These are phyloP conservation scores for Trichoderma sp. DNA, from an alignment of 2,329 filamentous ascomycete genomes.

Conservation along the genomic window DNA sequence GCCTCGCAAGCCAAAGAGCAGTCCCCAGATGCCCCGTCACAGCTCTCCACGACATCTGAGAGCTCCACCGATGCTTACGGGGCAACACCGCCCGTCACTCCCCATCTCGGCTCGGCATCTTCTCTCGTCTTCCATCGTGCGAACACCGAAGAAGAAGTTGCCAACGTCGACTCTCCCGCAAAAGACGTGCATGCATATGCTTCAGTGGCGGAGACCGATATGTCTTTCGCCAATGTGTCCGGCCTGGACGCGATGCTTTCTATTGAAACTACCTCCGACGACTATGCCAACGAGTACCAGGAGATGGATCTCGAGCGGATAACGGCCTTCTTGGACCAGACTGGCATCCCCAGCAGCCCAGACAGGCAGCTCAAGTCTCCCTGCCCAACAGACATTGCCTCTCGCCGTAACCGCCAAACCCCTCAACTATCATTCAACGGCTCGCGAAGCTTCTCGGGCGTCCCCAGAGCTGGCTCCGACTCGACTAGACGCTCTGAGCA, in stretches of 20 bases:
- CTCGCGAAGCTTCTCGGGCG: constrained; percentile 43
- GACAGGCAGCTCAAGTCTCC: constrained; percentile 44
- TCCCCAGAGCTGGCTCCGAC: constrained; percentile 49
- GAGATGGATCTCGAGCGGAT: constrained; percentile 13
- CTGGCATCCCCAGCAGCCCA: constrained; percentile 19
- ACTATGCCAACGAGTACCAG: constrained; percentile 17
- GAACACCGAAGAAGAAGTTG: constrained; percentile 16
- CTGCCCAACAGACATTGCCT: constrained; percentile 52
- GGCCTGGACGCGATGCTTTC: constrained; percentile 7
- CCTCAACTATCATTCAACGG: constrained; percentile 47
- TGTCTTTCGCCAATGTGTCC: constrained; percentile 16
- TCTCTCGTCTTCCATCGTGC: not conserved
- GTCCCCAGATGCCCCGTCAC: constrained; percentile 21
- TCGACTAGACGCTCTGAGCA: constrained; percentile 43
- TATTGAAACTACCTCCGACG: constrained; percentile 16
- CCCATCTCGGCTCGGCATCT: not conserved
- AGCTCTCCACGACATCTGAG: constrained; percentile 22
- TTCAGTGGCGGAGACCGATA: constrained; percentile 18
- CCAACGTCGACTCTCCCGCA: constrained; percentile 15
- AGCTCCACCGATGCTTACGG: constrained; percentile 28
- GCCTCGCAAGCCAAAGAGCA: constrained; percentile 19
- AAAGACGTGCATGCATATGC: constrained; percentile 23
- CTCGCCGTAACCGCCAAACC: constrained; percentile 46
- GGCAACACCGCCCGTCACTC: constrained; percentile 20
- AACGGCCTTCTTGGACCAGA: constrained; percentile 23